Evolutionary conservation across 2,329 filamentous ascomycete species (phyloP), one percentile per base, ranked within the genome.

Genomic region (Trichophyton simii): DNA sequence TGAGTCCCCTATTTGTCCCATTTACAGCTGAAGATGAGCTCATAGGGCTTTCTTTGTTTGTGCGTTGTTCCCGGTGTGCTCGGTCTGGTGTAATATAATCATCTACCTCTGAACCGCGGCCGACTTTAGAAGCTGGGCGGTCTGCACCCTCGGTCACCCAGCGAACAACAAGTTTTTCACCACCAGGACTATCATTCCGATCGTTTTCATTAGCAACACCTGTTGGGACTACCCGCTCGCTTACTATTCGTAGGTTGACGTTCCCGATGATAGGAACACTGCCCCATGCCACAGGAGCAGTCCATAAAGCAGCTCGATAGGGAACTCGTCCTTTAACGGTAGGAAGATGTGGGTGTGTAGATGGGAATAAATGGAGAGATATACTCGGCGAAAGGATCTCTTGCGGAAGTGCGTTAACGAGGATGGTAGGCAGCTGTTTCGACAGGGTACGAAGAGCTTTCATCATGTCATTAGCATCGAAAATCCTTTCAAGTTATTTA

Each of bases 261-360:
- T 96, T 95, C 66, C 92, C 91, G 36, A 96, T 82, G 20, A 97
- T 83, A 1, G 94, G 94, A 0, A 99, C 82, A 31, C 89, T 85
- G 69, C 95, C 95, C 94, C 94, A 99, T 34, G 91, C 92, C 59
- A 99, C 87, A 0, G 94, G 94, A 0, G 91, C 91, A 0, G 94
- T 96, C 91, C 91, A 97, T 42, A 99, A 79, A 2, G 94, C 94
- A 18, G 94, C 92, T 41, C 88, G 88, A 73, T 99, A 99, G 57
- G 90, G 87, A 41, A 96, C 87, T 55, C 88, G 85, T 59, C 94
- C 94, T 31, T 89, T 89, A 46, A 97, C 94, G n/a, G 85, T 88
- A 38, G 94, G 94, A 2, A 99, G 88, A 65, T 80, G 78, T n/a
- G 77, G 78, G 65, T 80, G 78, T 3, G 78, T 79, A 3, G 83